Base-by-base conservation (phyloP, 148 eudicot species). In the Fagopyrum homotropicum region DNA sequence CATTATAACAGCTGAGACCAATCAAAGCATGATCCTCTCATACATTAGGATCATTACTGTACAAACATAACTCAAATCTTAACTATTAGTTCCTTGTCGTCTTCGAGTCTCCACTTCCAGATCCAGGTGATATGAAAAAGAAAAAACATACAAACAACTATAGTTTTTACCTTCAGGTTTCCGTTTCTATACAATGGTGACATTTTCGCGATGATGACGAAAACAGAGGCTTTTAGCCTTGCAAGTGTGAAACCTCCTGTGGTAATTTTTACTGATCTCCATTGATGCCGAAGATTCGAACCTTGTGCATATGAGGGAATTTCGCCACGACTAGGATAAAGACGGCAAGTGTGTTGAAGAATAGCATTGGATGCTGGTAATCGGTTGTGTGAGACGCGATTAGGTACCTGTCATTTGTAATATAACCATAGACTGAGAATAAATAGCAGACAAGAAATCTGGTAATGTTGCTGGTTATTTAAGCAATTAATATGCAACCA, bases 311-410 rank as follows among this genome's bases (percentile, higher is more conserved):
- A 75, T 91, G 84, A 4, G 97, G 98, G 77, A 91, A 91, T 87
- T 93, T 93, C 72, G 98, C 98, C 54, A 93, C 73, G 4, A 93
- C 98, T 56, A 93, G 84, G 72, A 93, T 82, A 30, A 88, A 57
- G 74, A 90, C 92, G 7, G 95, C 91, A 44, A 93, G 61, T 1
- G 98, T 93, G 82, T 93, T 93, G 80, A 93, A 77, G 90, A 93
- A 88, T 60, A 93, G 90, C 98, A 93, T 91, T 4, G 97, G 97
- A 76, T 93, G 87, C 64, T 93, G 81, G 76, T 93, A 93, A 79
- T 93, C 98, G 2, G 98, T 93, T 63, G 97, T 93, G 80, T 93
- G 98, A n/a, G 95, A 89, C 48, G 98, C 95, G 74, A 93, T 93
- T 84, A 93, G 81, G 83, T 93, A 93, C 85, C 98, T 93, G 87